Conservation (phyloP, 371 early-diverging fungal species). For the Neoconidiobolus thromboides region DNA sequence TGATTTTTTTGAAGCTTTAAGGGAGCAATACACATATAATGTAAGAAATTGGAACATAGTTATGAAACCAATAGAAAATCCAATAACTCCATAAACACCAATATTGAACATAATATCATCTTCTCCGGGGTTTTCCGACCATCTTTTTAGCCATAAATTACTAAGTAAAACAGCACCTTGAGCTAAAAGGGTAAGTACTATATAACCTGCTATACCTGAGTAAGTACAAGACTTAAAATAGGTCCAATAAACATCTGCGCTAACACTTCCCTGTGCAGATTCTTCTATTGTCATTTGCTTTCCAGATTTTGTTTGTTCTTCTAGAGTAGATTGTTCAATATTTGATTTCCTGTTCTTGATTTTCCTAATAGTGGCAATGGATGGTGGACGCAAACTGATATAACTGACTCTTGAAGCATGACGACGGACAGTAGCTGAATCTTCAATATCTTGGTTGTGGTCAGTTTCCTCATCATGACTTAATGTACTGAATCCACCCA, state of each 20-base stretch:
- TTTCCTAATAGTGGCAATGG: conserved; percentile 21
- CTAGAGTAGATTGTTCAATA: background rate
- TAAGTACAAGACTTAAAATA: conserved; percentile 60
- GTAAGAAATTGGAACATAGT: conserved; percentile 43
- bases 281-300: conserved; percentile 50
- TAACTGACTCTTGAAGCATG: conserved; percentile 17
- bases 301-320: background rate
- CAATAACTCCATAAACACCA: conserved; percentile 60
- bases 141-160: conserved; percentile 53
- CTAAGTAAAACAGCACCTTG: conserved; percentile 20
- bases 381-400: conserved; percentile 30
- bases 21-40: conserved; percentile 45
- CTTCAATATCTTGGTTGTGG: background rate
- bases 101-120: conserved; percentile 35
- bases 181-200: conserved; percentile 30
- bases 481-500: background rate
- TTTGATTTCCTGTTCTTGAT: background rate
- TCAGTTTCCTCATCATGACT: background rate
- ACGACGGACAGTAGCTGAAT: conserved; percentile 14
- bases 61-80: conserved; percentile 38
- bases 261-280: conserved; percentile 62
- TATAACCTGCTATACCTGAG: conserved; percentile 23
- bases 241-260: conserved; percentile 38
- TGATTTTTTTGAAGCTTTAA: conserved; percentile 40
- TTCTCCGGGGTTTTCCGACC: conserved; percentile 24